Evolutionary conservation across 2,329 filamentous ascomycete genomes (phyloP).

Genomic region (Colletotrichum plurivorum): DNA sequence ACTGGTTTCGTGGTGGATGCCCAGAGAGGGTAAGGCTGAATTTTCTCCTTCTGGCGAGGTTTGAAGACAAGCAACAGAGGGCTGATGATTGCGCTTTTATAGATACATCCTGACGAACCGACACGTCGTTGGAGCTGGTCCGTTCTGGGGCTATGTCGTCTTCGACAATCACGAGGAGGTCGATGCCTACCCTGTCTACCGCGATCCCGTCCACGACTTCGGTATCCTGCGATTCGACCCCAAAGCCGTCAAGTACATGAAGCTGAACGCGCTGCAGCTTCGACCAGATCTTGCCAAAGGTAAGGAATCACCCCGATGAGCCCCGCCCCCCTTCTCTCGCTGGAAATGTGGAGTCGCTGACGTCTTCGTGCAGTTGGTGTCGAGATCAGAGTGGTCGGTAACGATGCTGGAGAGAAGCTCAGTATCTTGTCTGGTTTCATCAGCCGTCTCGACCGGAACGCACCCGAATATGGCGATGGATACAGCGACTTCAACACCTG

Average conservation of each 20-base stretch:
- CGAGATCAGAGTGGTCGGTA: conserved; percentile 97
- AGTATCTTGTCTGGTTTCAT: conserved; percentile 98
- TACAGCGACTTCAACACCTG: conserved; percentile 98
- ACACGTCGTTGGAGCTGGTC: conserved; percentile 94
- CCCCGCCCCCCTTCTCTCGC: conserved; percentile 8
- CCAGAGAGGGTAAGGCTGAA: conserved; percentile 77
- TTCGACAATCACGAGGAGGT: conserved; percentile 99
- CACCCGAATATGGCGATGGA: conserved; percentile 96
- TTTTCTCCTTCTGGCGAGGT: not conserved
- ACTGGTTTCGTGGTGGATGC: conserved; percentile 98
- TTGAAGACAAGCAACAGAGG: not conserved
- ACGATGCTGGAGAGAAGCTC: conserved; percentile 98
- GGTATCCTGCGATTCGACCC: conserved; percentile 97
- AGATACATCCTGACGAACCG: conserved; percentile 88
- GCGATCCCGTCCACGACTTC: conserved; percentile 98
- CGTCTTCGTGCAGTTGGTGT: conserved; percentile 74
- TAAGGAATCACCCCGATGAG: conserved; percentile 43
- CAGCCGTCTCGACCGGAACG: conserved; percentile 94
- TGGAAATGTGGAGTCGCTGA: conserved; percentile 23
- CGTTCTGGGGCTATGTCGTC: conserved; percentile 98
- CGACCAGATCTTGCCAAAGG: conserved; percentile 86
- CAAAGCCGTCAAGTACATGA: conserved; percentile 97
- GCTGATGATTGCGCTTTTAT: conserved; percentile 21
- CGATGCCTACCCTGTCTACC: conserved; percentile 96
- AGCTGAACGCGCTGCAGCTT: conserved; percentile 82